These are phyloP conservation scores for Cladosporium sp. DNA, from an alignment of 2,329 filamentous ascomycete species.

Conservation along the genomic window DNA sequence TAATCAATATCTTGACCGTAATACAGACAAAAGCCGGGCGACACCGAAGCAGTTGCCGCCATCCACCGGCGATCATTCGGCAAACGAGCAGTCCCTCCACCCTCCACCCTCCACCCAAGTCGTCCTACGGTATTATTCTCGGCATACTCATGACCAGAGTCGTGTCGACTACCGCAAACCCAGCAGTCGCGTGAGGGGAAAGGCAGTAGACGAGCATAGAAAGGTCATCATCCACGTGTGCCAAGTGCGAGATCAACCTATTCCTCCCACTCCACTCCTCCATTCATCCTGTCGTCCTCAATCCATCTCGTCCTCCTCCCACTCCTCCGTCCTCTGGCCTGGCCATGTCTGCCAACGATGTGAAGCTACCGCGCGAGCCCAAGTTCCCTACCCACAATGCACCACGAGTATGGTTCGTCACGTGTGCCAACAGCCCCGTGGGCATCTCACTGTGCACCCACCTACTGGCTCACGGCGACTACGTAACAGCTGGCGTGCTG, in stretches of 20 bases:
- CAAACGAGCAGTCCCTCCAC: not conserved
- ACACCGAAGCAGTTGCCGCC: not conserved
- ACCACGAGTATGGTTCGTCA: constrained; percentile 90
- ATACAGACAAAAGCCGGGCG: too few species aligned
- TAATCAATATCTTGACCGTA: too few species aligned
- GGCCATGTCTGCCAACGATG: constrained; percentile 21
- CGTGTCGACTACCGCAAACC: too few species aligned
- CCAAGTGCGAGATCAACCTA: constrained; percentile 9
- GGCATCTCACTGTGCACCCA: constrained; percentile 76
- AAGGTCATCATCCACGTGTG: constrained; percentile 6
- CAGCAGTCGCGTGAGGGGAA: constrained; percentile 5
- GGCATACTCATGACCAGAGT: not conserved
- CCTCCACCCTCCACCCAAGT: not conserved
- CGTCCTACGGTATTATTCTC: not conserved
- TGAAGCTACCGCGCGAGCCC: constrained; percentile 33
- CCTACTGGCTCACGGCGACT: constrained; percentile 86
- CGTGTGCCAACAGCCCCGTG: constrained; percentile 78
- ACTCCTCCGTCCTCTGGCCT: not conserved
- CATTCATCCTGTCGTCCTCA: not conserved
- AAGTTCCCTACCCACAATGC: constrained; percentile 59
- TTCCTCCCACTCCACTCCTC: not conserved
- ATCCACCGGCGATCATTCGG: not conserved
- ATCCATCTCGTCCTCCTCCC: not conserved
- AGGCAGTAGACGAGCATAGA: constrained; percentile 5
- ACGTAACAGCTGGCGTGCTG: constrained; percentile 77